Conservation (phyloP, 2,329 filamentous ascomycete genomes). For the Botrytis hyacinthi region DNA sequence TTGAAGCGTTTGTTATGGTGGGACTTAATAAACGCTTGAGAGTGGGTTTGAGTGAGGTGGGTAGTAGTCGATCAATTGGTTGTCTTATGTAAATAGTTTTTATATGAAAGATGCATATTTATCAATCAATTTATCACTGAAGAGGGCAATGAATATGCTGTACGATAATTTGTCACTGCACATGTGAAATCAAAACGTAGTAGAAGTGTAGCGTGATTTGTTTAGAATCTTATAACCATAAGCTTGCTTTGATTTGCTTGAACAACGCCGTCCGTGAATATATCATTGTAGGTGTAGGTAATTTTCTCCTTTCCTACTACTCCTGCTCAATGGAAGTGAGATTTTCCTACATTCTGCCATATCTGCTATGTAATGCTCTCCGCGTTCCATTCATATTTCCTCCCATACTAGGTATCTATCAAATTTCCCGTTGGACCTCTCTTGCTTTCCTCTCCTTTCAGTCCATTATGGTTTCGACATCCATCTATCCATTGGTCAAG, state of each 20-base stretch:
- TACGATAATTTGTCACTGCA: background rate
- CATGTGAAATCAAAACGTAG: background rate
- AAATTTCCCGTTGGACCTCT: background rate
- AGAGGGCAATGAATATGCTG: background rate
- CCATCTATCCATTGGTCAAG: conserved; percentile 3
- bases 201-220: conserved; percentile 1
- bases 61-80: conserved; percentile 66
- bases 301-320: conserved; percentile 9
- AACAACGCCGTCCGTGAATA: conserved; percentile 34
- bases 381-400: background rate
- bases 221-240: conserved; percentile 4
- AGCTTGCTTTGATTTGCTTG: conserved; percentile 29
- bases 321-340: background rate
- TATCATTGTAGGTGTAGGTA: conserved; percentile 24
- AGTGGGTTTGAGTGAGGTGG: conserved; percentile 63
- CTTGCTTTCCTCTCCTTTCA: background rate
- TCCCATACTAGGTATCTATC: conserved; percentile 1
- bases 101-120: background rate
- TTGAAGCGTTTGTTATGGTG: conserved; percentile 75
- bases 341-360: background rate
- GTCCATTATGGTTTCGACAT: conserved; percentile 12
- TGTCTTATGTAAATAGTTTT: conserved; percentile 59
- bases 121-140: background rate
- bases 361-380: background rate
- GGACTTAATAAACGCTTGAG: conserved; percentile 61